These are phyloP conservation scores for Coelastrella sp. DNA, from an alignment of 139 green algal genomes.

Conservation along the genomic window DNA sequence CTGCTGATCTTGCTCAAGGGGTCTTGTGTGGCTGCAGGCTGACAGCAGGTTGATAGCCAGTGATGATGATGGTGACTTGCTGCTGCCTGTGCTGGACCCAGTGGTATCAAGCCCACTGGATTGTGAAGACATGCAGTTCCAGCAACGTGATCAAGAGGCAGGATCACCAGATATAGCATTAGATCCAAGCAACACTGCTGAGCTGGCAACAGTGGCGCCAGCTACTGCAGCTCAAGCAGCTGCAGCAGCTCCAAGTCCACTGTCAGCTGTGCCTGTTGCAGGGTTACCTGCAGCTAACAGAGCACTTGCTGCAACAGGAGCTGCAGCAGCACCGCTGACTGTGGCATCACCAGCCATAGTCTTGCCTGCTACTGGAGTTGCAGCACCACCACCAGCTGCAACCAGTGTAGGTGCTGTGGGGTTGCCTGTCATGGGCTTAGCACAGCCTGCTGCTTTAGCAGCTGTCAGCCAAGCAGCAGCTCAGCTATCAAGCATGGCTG, in stretches of 20 bases:
- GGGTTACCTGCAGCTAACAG: neutral
- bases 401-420: neutral
- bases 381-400: neutral
- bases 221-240: neutral
- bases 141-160: neutral
- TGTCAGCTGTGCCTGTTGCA: neutral
- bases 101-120: neutral
- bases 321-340: neutral
- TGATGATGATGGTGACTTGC: neutral
- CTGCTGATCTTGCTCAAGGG: too few relatives aligned
- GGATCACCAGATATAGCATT: neutral
- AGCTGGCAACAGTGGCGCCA: neutral
- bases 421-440: neutral
- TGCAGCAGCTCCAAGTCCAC: neutral
- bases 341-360: neutral
- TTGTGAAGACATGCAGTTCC: neutral
- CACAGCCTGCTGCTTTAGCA: neutral
- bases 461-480: conserved; percentile 13
- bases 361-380: neutral
- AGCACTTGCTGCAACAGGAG: neutral
- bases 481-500: neutral
- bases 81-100: neutral
- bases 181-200: neutral
- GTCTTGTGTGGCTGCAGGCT: neutral
- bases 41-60: neutral